Evolutionary conservation across 2,329 filamentous ascomycete genomes (phyloP), one percentile per base, ranked within the genome.

Genomic region (Aspergillus versicolor): DNA sequence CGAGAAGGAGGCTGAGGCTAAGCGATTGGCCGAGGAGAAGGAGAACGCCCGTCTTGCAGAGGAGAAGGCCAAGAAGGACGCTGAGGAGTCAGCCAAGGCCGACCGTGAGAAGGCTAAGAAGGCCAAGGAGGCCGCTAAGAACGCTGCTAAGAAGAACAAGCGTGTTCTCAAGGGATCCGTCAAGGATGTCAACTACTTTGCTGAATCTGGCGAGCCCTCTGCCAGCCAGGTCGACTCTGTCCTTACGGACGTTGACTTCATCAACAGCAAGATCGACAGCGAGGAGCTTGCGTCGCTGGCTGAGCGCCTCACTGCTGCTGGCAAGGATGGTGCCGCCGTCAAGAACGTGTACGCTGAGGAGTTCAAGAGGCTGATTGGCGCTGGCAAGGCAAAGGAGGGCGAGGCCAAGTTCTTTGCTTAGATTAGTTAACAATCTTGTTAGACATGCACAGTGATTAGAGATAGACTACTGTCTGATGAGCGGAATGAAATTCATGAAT

Each of bases 101-200:
- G 87, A 91, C 57, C 90, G 89, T 66, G 92, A 93, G 66, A 84
- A 89, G 62, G 81, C 81, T 70, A 99, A 97, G 86, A 99, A 99
- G 85, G 88, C 90, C 60, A 99, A 97, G 83, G 94, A 99, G 79
- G 93, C 93, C 2, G 94, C 94, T 57, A 99, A 99, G 87, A 97
- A 92, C 72, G 94, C 94, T 13, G 89, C 94, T 70, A 99, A 99
- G 89, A 99, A 99, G 90, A 99, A 99, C 86, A 97, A 97, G 86
- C 91, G 94, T 82, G 89, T 97, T 47, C 87, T 99, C 68, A 92
- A 95, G 77, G 88, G 86, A 61, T 92, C 90, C 64, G 90, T 93
- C 78, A 99, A 99, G 84, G 94, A 99, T 66, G 92, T 90, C 70
- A 97, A 97, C 83, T 99, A 99, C 86, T 97, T 99, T 75, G 83